Conservation (phyloP, 805 yeast genomes). For the Candida suzukii region DNA sequence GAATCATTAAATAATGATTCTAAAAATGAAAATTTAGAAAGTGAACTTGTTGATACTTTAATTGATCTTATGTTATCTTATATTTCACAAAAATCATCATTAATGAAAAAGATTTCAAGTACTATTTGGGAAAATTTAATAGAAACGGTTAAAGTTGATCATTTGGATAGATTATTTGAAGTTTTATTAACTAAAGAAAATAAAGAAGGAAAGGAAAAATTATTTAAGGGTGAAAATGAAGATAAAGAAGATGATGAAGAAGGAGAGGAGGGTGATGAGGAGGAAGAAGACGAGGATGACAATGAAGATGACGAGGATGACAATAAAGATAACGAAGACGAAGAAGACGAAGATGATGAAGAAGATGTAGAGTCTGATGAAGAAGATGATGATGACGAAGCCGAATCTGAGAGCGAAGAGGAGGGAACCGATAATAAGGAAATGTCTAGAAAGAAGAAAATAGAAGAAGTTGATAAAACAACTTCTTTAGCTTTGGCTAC, state of each 20-base stretch:
- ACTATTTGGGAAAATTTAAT: conserved; percentile 43
- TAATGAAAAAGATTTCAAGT: conserved; percentile 51
- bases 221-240: conserved; percentile 58
- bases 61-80: conserved; percentile 51
- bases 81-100: conserved; percentile 47
- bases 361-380: conserved; percentile 27
- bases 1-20: conserved; percentile 35
- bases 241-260: conserved; percentile 28
- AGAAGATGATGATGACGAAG: conserved; percentile 13
- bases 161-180: conserved; percentile 45
- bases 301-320: conserved; percentile 44
- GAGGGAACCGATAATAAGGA: conserved; percentile 31
- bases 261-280: conserved; percentile 28
- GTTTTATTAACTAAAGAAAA: conserved; percentile 65
- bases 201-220: conserved; percentile 66
- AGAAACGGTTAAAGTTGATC: conserved; percentile 33
- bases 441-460: conserved; percentile 23
- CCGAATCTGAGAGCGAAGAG: conserved; percentile 14
- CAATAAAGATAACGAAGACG: conserved; percentile 16
- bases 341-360: conserved; percentile 5
- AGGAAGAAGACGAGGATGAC: conserved; percentile 29
- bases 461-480: conserved; percentile 29
- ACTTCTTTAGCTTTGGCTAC: conserved; percentile 62
- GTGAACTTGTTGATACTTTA: conserved; percentile 28
- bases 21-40: conserved; percentile 30